Evolutionary conservation across 345 rosid genomes (phyloP).

Genomic region (Firmiana major): DNA sequence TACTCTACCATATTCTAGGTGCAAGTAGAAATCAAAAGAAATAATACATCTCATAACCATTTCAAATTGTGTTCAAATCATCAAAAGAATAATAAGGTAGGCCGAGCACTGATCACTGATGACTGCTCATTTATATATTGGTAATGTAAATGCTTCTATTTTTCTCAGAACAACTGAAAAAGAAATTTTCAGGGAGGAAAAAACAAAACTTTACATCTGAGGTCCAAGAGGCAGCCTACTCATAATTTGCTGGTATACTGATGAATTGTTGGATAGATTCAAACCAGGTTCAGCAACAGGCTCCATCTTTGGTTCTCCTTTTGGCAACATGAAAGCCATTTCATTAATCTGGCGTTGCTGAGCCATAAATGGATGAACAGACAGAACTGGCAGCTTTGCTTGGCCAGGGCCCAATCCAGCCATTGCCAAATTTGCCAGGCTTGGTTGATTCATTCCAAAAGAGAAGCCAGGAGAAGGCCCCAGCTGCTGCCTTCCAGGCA

Average conservation of each 20-base stretch:
- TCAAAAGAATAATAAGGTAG: background rate
- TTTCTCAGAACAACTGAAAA: background rate
- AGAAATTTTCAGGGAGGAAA: background rate
- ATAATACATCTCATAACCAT: background rate
- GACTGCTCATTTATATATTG: background rate
- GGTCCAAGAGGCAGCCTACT: conserved; percentile 81
- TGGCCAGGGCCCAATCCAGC: conserved; percentile 67
- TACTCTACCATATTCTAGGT: background rate
- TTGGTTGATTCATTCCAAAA: conserved; percentile 59
- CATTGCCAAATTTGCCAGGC: conserved; percentile 59
- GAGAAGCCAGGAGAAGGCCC: conserved; percentile 61
- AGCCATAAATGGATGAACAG: conserved; percentile 49
- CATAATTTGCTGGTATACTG: conserved; percentile 74
- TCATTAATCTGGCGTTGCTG: conserved; percentile 49
- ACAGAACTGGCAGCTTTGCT: conserved; percentile 51
- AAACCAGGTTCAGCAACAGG: conserved; percentile 59
- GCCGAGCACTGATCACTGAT: background rate
- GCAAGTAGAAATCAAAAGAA: background rate
- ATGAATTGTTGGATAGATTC: conserved; percentile 48
- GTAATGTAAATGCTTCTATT: background rate
- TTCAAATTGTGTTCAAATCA: conserved; percentile 8
- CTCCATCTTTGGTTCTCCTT: conserved; percentile 77
- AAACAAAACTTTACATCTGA: conserved; percentile 39
- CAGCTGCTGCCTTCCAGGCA: conserved; percentile 69
- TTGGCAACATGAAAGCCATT: conserved; percentile 64